phyloP scores from a whole-genome alignment of 106 monocot species.

The Xerophyta viscosa region DNA sequence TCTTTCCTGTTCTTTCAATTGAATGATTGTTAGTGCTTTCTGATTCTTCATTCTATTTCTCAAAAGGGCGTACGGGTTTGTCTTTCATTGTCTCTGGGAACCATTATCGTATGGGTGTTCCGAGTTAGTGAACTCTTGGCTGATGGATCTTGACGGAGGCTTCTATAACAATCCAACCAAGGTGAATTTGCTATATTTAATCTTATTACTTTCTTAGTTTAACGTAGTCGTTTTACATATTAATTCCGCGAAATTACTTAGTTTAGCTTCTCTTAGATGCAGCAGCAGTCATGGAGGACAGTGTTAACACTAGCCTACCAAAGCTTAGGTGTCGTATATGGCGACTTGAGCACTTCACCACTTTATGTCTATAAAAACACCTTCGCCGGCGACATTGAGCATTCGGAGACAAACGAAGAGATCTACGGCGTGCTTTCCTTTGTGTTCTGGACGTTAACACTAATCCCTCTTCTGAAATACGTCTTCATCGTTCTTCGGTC shows the following conservation, averaged over 20 bases:
- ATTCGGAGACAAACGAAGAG: slow-evolving; percentile 5
- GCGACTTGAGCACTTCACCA: slow-evolving; percentile 5
- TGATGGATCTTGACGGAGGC: slow-evolving; percentile 2
- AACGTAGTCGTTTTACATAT: too few species aligned
- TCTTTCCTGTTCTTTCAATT: too few species aligned
- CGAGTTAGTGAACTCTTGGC: neutral
- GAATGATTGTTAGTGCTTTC: too few species aligned
- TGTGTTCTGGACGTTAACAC: slow-evolving; percentile 4
- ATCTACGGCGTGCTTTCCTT: slow-evolving; percentile 8
- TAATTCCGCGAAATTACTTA: neutral
- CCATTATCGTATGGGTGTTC: neutral
- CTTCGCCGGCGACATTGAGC: neutral
- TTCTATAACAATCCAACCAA: neutral
- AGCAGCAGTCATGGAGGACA: slow-evolving; percentile 3
- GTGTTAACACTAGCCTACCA: neutral
- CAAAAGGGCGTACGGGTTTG: too few species aligned
- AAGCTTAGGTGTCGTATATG: slow-evolving; percentile 2
- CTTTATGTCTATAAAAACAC: slow-evolving; percentile 1
- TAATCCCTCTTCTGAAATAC: slow-evolving; percentile 13
- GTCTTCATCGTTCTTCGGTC: slow-evolving; percentile 6
- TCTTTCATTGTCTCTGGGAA: neutral
- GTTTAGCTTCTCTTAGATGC: neutral
- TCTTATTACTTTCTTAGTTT: too few species aligned
- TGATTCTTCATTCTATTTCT: too few species aligned
- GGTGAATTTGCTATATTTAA: neutral